Evolutionary conservation across 2,329 filamentous ascomycete genomes (phyloP), one percentile per base, ranked within the genome.

Genomic region (Metarhizium robertsii): DNA sequence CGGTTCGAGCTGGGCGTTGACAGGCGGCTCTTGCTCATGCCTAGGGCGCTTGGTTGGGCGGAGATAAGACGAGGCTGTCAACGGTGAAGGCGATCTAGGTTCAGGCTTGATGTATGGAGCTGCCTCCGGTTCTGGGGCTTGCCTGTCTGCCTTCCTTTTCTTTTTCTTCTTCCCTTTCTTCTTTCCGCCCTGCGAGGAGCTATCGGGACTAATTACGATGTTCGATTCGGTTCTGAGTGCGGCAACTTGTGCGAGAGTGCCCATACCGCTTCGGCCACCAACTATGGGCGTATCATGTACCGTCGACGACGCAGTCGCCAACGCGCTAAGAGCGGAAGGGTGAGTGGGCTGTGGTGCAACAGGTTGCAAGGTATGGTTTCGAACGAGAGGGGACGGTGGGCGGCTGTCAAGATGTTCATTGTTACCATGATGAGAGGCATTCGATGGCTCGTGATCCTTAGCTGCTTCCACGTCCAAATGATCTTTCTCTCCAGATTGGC

Each of bases 291-390:
- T 7, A 2, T 54, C 53, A 6, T 51, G 57, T 25, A 50, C 20
- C 8, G 36, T 29, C n/a, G 53, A 25, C 8, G 56, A 58, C 40
- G 56, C 52, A 36, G 42, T 43, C 18, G 56, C 47, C 5, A 58
- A 38, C 4, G 56, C 70, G 62, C 79, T 73, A 71, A 86, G 66
- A 60, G 79, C 74, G 67, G 87, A 78, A 60, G 83, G 83, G 65
- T 88, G 86, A 51, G 85, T 84, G 53, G 89, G 87, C 65, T 89
- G 88, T 30, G 89, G 88, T 53, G 88, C 88, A 65, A 86, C 73
- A 46, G 86, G 87, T 40, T 84, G 85, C 52, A 85, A 81, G 63
- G 92, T 85, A 66, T 91, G 86, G 62, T 84, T 85, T 65, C 84
- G 83, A 62, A 92, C 77, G 56, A 92, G 74, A 53, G 84, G 83